phyloP scores from a whole-genome alignment of 1,284 basidiomycete genomes.

The Heterobasidion occidentale region DNA sequence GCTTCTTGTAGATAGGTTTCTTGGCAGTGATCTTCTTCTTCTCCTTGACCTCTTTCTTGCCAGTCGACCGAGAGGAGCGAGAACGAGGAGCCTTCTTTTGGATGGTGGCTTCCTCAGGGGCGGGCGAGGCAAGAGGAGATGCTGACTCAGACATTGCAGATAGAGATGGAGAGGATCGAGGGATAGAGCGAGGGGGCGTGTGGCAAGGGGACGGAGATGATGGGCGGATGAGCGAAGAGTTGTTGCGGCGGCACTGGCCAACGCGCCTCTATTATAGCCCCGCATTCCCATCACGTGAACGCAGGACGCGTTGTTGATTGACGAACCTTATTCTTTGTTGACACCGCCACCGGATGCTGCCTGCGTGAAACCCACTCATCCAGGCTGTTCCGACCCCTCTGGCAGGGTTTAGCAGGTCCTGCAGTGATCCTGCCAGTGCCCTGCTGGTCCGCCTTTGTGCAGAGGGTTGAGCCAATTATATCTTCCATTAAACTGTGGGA shows the following conservation, averaged over 20 bases:
- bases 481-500: no score
- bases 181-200: neutral
- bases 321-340: conserved; percentile 19
- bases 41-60: conserved; percentile 35
- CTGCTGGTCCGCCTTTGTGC: no score
- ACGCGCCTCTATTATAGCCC: conserved; percentile 20
- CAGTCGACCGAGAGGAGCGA: conserved; percentile 10
- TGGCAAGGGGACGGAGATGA: conserved; percentile 9
- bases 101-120: neutral
- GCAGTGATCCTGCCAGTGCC: no score
- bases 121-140: neutral
- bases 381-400: no score
- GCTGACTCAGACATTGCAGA: neutral
- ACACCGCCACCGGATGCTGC: conserved; percentile 6
- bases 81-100: conserved; percentile 4
- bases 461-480: no score
- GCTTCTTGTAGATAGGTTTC: conserved; percentile 22
- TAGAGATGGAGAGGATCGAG: neutral
- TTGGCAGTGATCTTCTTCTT: conserved; percentile 15
- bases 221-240: conserved; percentile 13
- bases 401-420: no score
- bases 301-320: conserved; percentile 26
- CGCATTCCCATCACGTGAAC: conserved; percentile 27
- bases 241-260: conserved; percentile 5
- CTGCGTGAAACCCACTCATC: no score